phyloP scores from a whole-genome alignment of 2,329 filamentous ascomycete species.

The Trichoderma gracile region DNA sequence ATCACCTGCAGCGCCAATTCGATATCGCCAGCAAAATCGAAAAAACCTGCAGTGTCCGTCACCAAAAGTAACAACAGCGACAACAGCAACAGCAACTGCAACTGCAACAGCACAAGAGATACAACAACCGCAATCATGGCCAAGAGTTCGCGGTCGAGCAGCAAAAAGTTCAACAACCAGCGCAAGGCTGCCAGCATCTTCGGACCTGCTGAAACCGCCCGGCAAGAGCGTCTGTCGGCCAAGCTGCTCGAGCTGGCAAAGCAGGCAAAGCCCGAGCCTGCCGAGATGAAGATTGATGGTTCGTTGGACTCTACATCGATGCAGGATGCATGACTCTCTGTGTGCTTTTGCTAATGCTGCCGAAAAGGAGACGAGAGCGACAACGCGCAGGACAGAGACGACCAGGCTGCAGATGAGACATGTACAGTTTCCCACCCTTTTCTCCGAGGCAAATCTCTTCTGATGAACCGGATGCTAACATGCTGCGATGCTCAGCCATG shows the following conservation, averaged over 20 bases:
- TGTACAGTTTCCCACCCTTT: constrained; percentile 30
- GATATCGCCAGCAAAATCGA: background rate
- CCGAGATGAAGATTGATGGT: constrained; percentile 52
- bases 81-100: too few species aligned
- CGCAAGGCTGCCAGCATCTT: constrained; percentile 80
- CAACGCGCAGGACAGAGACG: constrained; percentile 35
- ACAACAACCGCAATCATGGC: constrained; percentile 63
- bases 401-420: constrained; percentile 35
- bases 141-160: constrained; percentile 78
- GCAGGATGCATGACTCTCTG: too few species aligned
- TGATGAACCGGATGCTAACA: background rate
- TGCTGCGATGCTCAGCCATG: constrained; percentile 47
- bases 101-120: background rate
- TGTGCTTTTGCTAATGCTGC: background rate
- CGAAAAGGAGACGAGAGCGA: constrained; percentile 32
- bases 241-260: constrained; percentile 80
- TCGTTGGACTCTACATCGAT: constrained; percentile 26
- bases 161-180: constrained; percentile 79
- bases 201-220: constrained; percentile 75
- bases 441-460: background rate
- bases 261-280: constrained; percentile 67
- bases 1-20: background rate
- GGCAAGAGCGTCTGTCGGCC: constrained; percentile 79
- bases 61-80: background rate
- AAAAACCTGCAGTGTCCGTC: background rate